Percentiles rank a stretch among this genome's conserved stretches.
These are phyloP conservation scores for Triangularia setosa DNA, from an alignment of 2,329 filamentous ascomycete species.

Conservation along the genomic window DNA sequence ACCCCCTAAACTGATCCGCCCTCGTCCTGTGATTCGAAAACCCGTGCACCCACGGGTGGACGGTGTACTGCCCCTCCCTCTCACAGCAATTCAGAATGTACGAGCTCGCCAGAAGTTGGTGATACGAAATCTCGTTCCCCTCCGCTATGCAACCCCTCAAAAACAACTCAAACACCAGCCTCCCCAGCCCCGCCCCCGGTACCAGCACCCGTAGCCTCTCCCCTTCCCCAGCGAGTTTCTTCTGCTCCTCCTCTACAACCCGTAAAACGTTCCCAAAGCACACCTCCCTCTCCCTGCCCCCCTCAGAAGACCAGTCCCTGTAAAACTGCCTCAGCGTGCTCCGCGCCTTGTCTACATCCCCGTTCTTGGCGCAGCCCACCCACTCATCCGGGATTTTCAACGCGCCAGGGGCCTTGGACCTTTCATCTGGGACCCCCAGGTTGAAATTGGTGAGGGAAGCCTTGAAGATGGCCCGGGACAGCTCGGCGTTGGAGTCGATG, in stretches of 20 bases:
- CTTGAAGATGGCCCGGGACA: conserved; percentile 75
- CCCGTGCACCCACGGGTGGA: conserved; percentile 81
- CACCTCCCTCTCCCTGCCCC: conserved; percentile 66
- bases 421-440: conserved; percentile 32
- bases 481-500: conserved; percentile 81
- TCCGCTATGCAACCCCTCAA: conserved; percentile 68
- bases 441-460: conserved; percentile 65
- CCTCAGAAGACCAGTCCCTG: conserved; percentile 86
- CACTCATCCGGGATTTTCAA: conserved; percentile 57
- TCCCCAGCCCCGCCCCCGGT: conserved; percentile 83
- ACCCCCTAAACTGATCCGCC: conserved; percentile 68
- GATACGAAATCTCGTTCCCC: conserved; percentile 95
- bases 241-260: conserved; percentile 50
- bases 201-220: conserved; percentile 66
- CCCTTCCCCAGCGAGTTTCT: conserved; percentile 22
- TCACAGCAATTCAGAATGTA: conserved; percentile 69
- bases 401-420: conserved; percentile 25
- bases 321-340: conserved; percentile 93
- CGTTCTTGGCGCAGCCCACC: conserved; percentile 64
- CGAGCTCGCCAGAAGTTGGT: conserved; percentile 83
- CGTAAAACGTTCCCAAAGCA: conserved; percentile 72
- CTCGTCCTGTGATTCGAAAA: conserved; percentile 83
- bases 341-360: conserved; percentile 84
- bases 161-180: conserved; percentile 85
- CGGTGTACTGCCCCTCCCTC: conserved; percentile 58